A percentile compares a stretch with the other conserved stretches of the same genome.
Conservation (phyloP, 352 stramenopile species). For the Halophytophthora polymorphica region DNA sequence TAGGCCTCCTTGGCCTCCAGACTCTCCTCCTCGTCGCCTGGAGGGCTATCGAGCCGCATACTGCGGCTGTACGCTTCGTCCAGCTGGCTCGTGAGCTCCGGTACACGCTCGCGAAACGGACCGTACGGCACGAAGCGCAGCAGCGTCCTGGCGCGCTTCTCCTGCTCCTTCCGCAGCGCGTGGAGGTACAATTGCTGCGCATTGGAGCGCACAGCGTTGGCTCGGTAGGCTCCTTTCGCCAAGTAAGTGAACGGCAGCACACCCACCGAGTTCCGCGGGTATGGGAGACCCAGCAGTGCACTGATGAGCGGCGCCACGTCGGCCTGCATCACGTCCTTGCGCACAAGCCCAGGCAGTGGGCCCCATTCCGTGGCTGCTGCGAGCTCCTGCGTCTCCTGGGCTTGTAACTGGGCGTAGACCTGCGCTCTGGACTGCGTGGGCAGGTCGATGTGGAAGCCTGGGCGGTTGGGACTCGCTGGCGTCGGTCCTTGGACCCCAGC, state of each 20-base stretch:
- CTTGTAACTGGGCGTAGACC: constrained; percentile 52
- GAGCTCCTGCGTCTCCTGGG: constrained; percentile 48
- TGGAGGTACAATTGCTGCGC: constrained; percentile 68
- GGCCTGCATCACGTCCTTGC: constrained; percentile 83
- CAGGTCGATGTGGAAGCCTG: constrained; percentile 54
- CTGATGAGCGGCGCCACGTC: constrained; percentile 78
- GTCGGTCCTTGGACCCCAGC: constrained; percentile 54
- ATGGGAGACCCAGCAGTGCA: constrained; percentile 64
- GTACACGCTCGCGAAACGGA: constrained; percentile 42
- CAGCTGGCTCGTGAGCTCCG: constrained; percentile 28
- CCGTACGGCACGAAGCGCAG: constrained; percentile 57
- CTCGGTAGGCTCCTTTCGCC: constrained; percentile 53
- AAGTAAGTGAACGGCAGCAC: constrained; percentile 75
- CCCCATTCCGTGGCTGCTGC: constrained; percentile 42
- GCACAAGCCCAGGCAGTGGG: constrained; percentile 35
- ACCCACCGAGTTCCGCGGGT: constrained; percentile 82
- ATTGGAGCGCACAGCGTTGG: constrained; percentile 67
- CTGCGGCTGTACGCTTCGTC: constrained; percentile 15
- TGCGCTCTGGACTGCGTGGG: constrained; percentile 67
- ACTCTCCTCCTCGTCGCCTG: constrained; percentile 1
- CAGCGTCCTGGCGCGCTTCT: constrained; percentile 59
- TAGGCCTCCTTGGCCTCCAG: constrained; percentile 12
- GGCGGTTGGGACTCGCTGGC: background rate
- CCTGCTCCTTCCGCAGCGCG: constrained; percentile 57
- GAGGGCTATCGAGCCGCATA: background rate